Percentiles rank a stretch among this genome's conserved stretches.
These are phyloP conservation scores for Apostasia ramifera DNA, from an alignment of 106 monocot genomes.

Conservation along the genomic window DNA sequence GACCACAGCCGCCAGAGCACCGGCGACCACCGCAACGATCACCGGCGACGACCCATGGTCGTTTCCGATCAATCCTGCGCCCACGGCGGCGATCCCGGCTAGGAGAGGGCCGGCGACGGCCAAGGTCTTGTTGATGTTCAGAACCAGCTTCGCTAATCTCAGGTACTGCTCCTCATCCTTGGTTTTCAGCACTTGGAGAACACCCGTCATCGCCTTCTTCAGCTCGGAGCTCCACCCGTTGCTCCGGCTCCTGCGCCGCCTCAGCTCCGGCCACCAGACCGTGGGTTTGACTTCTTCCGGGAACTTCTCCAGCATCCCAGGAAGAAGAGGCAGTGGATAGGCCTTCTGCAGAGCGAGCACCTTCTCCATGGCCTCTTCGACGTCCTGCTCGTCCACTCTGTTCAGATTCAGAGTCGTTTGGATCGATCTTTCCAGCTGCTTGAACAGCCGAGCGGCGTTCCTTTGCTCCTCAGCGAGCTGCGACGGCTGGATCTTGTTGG, in stretches of 20 bases:
- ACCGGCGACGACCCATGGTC: conserved; percentile 18
- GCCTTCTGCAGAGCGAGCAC: conserved; percentile 71
- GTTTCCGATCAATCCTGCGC: not conserved
- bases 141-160: conserved; percentile 22
- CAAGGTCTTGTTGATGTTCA: conserved; percentile 48
- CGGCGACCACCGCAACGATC: conserved; percentile 33
- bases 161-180: conserved; percentile 56
- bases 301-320: conserved; percentile 74
- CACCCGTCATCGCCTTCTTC: conserved; percentile 47
- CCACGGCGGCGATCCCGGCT: conserved; percentile 40
- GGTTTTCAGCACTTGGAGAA: conserved; percentile 31
- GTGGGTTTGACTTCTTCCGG: conserved; percentile 54
- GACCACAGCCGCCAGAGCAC: conserved; percentile 41
- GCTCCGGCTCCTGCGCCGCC: not conserved
- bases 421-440: conserved; percentile 52
- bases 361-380: conserved; percentile 44
- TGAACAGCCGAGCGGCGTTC: conserved; percentile 68
- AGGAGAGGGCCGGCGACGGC: conserved; percentile 55
- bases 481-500: conserved; percentile 85
- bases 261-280: conserved; percentile 60
- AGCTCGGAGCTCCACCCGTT: conserved; percentile 54
- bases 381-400: conserved; percentile 16
- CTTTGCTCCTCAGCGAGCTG: conserved; percentile 91
- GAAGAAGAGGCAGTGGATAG: conserved; percentile 62
- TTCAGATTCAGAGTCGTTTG: conserved; percentile 12